A percentile compares a stretch with the other conserved stretches of the same genome.
Evolutionary conservation across 2,329 filamentous ascomycete species (phyloP).

Genomic region (Aspergillus persii): DNA sequence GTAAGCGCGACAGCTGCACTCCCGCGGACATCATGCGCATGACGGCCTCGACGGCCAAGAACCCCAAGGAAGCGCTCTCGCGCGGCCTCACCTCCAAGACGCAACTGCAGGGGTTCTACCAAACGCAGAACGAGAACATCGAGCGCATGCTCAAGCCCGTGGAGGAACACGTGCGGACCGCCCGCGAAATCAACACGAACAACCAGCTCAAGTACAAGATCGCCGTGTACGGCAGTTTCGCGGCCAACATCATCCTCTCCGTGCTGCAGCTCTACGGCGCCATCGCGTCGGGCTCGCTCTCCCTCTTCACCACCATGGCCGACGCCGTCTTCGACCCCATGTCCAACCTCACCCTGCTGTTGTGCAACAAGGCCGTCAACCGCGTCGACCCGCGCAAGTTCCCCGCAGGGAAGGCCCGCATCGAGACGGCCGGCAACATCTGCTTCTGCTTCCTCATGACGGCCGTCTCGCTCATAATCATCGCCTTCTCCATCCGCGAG

Average conservation of each 20-base stretch:
- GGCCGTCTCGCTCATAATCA: slow-evolving; percentile 84
- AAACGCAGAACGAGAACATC: slow-evolving; percentile 89
- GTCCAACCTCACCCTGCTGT: slow-evolving; percentile 81
- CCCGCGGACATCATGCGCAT: slow-evolving; percentile 37
- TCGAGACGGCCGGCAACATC: slow-evolving; percentile 95
- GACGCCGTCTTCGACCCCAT: slow-evolving; percentile 92
- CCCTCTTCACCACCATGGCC: slow-evolving; percentile 95
- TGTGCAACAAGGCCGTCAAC: slow-evolving; percentile 83
- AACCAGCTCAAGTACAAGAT: slow-evolving; percentile 68
- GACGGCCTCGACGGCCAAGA: slow-evolving; percentile 30
- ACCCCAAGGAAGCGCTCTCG: slow-evolving; percentile 3
- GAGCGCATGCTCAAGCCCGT: slow-evolving; percentile 88
- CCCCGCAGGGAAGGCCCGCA: slow-evolving; percentile 86
- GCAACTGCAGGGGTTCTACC: slow-evolving; percentile 74
- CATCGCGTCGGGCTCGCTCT: slow-evolving; percentile 81
- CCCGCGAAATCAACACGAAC: slow-evolving; percentile 73
- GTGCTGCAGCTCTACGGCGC: slow-evolving; percentile 86
- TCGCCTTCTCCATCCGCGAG: slow-evolving; percentile 78
- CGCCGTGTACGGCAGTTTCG: slow-evolving; percentile 66
- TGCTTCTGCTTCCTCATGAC: slow-evolving; percentile 97
- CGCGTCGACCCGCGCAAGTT: slow-evolving; percentile 83
- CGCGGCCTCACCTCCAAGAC: slow-evolving; percentile 13
- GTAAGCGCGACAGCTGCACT: slow-evolving; percentile 56
- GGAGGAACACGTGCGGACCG: slow-evolving; percentile 81
- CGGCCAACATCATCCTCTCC: slow-evolving; percentile 76